phyloP scores from a whole-genome alignment of 2,329 filamentous ascomycete genomes.

The Plectosphaerella cucumerina region DNA sequence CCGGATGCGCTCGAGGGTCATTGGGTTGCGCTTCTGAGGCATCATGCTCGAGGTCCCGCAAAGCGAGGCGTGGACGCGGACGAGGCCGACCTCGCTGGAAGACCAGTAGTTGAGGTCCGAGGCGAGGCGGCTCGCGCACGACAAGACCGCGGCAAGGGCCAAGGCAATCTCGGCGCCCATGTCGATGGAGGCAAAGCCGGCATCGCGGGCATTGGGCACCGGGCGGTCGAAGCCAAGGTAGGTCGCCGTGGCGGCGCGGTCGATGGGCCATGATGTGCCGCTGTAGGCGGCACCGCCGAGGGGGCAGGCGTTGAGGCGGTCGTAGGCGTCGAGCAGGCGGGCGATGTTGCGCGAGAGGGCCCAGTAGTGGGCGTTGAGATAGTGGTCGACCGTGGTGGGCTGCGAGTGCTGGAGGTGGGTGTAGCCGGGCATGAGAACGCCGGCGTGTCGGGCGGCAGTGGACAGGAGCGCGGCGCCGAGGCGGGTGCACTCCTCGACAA shows the following conservation, averaged over 20 bases:
- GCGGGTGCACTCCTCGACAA: background rate
- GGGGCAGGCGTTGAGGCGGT: background rate
- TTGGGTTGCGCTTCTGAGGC: slow-evolving; percentile 11
- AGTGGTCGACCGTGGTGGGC: background rate
- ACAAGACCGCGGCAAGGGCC: background rate
- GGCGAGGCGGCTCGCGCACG: slow-evolving; percentile 1
- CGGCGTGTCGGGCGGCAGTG: background rate
- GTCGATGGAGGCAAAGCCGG: background rate
- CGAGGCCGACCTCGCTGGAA: slow-evolving; percentile 6
- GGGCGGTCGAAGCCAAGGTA: slow-evolving; percentile 1
- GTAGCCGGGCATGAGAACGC: background rate
- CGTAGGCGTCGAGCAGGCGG: background rate
- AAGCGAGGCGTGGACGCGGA: slow-evolving; percentile 6
- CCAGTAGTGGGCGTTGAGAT: slow-evolving; percentile 1
- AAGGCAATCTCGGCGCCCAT: background rate
- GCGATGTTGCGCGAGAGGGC: background rate
- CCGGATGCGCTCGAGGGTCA: slow-evolving; percentile 9
- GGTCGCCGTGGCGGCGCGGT: background rate
- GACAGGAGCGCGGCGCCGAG: background rate
- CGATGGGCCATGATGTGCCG: background rate
- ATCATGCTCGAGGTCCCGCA: slow-evolving; percentile 11
- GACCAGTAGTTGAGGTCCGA: slow-evolving; percentile 8
- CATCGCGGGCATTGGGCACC: background rate
- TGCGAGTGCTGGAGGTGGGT: slow-evolving; percentile 1
- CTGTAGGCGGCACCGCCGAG: slow-evolving; percentile 1